A percentile compares a stretch with the other conserved stretches of the same genome.
Evolutionary conservation across 2,329 filamentous ascomycete genomes (phyloP).

Genomic region (Curvularia verruculosa): DNA sequence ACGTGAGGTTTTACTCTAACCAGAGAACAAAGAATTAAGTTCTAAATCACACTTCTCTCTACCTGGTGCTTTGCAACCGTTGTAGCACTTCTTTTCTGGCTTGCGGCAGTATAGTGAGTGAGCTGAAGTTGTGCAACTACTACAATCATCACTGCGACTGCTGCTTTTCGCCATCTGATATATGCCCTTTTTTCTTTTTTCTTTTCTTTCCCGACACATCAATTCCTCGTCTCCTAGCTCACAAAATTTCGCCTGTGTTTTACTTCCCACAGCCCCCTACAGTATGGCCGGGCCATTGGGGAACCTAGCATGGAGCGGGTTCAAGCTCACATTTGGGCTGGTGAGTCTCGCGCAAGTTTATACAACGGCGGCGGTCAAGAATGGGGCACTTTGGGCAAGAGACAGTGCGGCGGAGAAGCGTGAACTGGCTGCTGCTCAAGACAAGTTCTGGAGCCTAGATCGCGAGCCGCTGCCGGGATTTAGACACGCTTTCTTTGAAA

Average conservation of each 20-base stretch:
- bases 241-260: background rate
- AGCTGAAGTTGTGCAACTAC: background rate
- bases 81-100: background rate
- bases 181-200: background rate
- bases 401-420: constrained; percentile 36
- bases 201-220: background rate
- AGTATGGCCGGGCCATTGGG: constrained; percentile 17
- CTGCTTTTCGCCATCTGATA: background rate
- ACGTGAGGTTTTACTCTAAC: background rate
- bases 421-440: constrained; percentile 51
- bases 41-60: background rate
- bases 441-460: constrained; percentile 61
- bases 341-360: constrained; percentile 32
- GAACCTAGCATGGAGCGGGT: constrained; percentile 31
- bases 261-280: background rate
- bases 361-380: constrained; percentile 29
- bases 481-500: constrained; percentile 59
- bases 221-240: background rate
- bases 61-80: background rate
- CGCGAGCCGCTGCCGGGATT: constrained; percentile 54
- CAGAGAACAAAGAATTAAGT: background rate
- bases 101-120: background rate
- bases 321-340: constrained; percentile 43
- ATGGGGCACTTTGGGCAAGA: constrained; percentile 37
- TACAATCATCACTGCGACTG: background rate